Evolutionary conservation across 768 basidiomycete genomes (phyloP), one percentile per base, ranked within the genome.

Genomic region (Leccinum broughii): DNA sequence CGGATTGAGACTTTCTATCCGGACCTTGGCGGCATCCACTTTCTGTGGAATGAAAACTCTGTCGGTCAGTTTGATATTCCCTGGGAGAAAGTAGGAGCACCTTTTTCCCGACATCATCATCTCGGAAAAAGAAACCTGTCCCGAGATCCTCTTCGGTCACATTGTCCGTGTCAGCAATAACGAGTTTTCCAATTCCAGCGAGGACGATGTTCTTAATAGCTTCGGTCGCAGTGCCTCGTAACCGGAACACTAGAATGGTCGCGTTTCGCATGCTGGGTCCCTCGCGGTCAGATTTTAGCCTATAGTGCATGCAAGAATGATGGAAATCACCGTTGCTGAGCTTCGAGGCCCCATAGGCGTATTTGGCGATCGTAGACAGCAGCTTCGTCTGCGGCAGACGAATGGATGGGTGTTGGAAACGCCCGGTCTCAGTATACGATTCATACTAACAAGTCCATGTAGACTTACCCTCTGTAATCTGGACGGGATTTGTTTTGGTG

Each of bases 151-250:
- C 88, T 71, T 89, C 87, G 20, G 78, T 70, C 35, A 99, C 92
- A 13, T 82, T 77, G 63, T 85, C 87, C 22, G 80, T 79, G 76
- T 99, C 97, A 65, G 92, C 82, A 44, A 98, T 82, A 61, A 97
- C 79, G 62, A 99, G 77, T 71, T 85, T 88, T 26, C 97, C 97
- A 58, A 99, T 92, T 44, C 97, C 97, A 10, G 97, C 92, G 51
- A 99, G 83, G 17, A 98, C 96, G 70, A 99, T 90, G 71, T 99
- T 99, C 77, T 98, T 99, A 75, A 98, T 90, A 15, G 89, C 85
- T 73, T 99, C 97, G 7, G 94, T 93, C 44, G 97, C 94, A 41
- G 90, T 83, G 3, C 94, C 93, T 49, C 84, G 83, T 46, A 97
- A 80, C 39, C 84, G 85, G 20, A 95, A 77, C 37, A 98, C 82